Percentiles rank a stretch among this genome's conserved stretches.
These are phyloP conservation scores for Aeschynomene evenia DNA, from an alignment of 306 rosid species.

Conservation along the genomic window DNA sequence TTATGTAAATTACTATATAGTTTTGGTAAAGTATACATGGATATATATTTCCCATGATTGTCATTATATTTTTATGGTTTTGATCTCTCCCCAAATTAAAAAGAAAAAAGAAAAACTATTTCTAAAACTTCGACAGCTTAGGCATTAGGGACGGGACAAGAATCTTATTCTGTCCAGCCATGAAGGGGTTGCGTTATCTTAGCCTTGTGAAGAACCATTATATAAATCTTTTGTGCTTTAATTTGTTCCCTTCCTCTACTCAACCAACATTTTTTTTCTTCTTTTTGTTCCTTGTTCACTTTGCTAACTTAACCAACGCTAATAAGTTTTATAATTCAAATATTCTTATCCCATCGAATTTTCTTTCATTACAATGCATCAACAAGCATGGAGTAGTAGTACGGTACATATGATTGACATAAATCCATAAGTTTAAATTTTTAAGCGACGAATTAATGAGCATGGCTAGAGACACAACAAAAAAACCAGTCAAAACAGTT, in stretches of 20 bases:
- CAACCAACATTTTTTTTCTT: constrained; percentile 24
- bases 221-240: constrained; percentile 36
- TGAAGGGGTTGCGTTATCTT: constrained; percentile 39
- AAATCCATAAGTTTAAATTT: not conserved
- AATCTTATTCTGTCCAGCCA: constrained; percentile 43
- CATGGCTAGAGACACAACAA: too few species aligned
- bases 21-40: not conserved
- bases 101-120: not conserved
- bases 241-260: constrained; percentile 36
- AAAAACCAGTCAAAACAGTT: too few species aligned
- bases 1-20: not conserved
- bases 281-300: constrained; percentile 40
- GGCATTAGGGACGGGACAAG: constrained; percentile 44
- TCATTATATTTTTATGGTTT: not conserved
- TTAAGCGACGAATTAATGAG: not conserved
- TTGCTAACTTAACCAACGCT: constrained; percentile 41
- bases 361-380: constrained; percentile 8
- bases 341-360: constrained; percentile 31
- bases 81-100: not conserved
- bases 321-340: constrained; percentile 38
- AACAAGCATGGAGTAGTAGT: not conserved
- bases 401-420: not conserved
- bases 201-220: constrained; percentile 30
- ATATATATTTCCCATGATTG: not conserved
- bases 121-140: constrained; percentile 17